Conservation (phyloP, 2,329 filamentous ascomycete genomes). For the Fusarium heterosporum region DNA sequence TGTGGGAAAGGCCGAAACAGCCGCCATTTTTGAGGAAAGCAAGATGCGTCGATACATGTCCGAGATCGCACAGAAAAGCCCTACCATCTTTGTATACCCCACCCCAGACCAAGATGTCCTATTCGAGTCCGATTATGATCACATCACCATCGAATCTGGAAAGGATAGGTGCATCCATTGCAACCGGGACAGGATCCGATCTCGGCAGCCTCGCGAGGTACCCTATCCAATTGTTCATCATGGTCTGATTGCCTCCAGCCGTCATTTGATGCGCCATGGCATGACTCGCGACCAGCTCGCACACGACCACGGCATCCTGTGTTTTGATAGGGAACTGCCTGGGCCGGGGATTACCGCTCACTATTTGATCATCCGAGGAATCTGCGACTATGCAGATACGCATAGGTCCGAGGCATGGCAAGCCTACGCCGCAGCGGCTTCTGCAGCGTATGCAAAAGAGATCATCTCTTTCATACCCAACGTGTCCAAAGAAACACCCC, state of each 20-base stretch:
- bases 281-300: not conserved
- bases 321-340: not conserved
- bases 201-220: not conserved
- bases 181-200: not conserved
- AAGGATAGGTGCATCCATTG: not conserved
- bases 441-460: conserved; percentile 2
- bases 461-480: not conserved
- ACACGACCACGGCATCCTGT: not conserved
- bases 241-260: not conserved
- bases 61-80: not conserved
- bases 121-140: not conserved
- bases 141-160: not conserved
- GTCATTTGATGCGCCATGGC: not conserved
- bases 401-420: not conserved
- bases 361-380: not conserved
- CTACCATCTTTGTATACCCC: not conserved
- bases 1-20: not conserved
- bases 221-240: not conserved
- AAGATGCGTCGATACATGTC: conserved; percentile 1
- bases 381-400: not conserved
- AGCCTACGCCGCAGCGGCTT: not conserved
- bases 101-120: not conserved
- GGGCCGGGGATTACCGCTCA: not conserved
- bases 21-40: conserved; percentile 1
- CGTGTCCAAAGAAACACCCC: not conserved